Base-by-base conservation (phyloP, 768 basidiomycete genomes). In the Mycena metata region DNA sequence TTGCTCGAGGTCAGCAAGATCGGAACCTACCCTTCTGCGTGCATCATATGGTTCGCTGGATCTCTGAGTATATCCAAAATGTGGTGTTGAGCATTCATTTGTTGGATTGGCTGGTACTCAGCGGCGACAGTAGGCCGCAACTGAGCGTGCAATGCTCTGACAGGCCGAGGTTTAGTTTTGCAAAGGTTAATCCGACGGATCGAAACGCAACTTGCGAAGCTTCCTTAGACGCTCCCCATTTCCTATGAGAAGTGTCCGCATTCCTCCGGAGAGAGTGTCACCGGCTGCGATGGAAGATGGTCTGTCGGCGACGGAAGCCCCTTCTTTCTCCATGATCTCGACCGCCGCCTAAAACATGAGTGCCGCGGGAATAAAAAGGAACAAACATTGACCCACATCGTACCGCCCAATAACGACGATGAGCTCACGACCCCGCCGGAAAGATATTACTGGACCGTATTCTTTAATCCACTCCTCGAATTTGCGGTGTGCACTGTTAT, bases 261-360 rank as follows among this genome's bases (percentile, higher is more conserved):
- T 85, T 0, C 89, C 89, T 3, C 88, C 86, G 0, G 86, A 87
- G 5, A 90, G 71, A 0, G 87, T 85, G 66, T 90, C 88, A 7
- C 89, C 89, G 0, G 85, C 89, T 1, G 89, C 83, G 49, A 91
- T 87, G 15, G 80, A 81, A 4, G 79, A 76, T 23, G 89, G 89
- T 56, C 89, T 79, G 71, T 90, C 89, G 0, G 83, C 85, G n/a
- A 87, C 76, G 5, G 80, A 69, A 5, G 85, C 84, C n/a, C 89
- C 89, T 69, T 90, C 87, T 58, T 86, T 87, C 73, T 91, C 89
- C 88, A 91, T 87, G 63, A 91, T 85, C 23, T 90, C 89, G 0
- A 89, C 82, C 0, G 89, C 89, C 42, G 88, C 88, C 75, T 89
- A 76, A 26, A 41, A 12, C 2, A 17, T 9, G 15, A 57, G 23